phyloP scores from a whole-genome alignment of 1,139 yeast species.

The Sugiyamaella castrensis region DNA sequence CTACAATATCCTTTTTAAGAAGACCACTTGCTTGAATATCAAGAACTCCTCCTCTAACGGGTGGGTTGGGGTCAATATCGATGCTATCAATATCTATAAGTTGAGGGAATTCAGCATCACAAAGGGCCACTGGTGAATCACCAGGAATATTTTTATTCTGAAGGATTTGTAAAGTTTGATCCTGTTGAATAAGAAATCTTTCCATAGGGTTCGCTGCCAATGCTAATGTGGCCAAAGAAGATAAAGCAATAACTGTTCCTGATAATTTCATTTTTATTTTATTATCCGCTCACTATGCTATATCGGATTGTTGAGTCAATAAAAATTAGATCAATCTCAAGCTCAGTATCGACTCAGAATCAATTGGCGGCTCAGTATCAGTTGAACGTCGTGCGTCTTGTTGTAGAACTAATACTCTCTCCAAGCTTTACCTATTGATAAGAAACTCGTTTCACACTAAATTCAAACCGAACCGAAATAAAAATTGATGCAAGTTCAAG shows the following conservation, averaged over 20 bases:
- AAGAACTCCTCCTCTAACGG: slow-evolving; percentile 72
- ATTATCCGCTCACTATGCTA: not conserved
- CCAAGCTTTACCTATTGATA: no score
- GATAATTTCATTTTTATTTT: not conserved
- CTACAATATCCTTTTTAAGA: slow-evolving; percentile 54
- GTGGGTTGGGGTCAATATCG: slow-evolving; percentile 78
- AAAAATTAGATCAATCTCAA: no score
- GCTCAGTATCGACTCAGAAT: no score
- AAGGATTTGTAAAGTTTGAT: slow-evolving; percentile 4
- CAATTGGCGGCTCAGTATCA: no score
- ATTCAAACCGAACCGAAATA: no score
- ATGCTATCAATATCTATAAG: slow-evolving; percentile 59
- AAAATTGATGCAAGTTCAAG: no score
- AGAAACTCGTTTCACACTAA: no score
- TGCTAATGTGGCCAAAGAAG: not conserved
- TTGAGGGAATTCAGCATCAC: slow-evolving; percentile 66
- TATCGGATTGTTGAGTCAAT: not conserved
- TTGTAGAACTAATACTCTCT: no score
- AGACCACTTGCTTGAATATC: slow-evolving; percentile 73
- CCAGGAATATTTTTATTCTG: slow-evolving; percentile 60
- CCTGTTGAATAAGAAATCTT: slow-evolving; percentile 2
- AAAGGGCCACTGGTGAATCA: slow-evolving; percentile 74
- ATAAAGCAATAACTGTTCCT: not conserved
- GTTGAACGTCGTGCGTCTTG: not conserved
- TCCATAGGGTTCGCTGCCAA: slow-evolving; percentile 5